phyloP scores from a whole-genome alignment of 306 rosid genomes.

The Rosa chinensis region DNA sequence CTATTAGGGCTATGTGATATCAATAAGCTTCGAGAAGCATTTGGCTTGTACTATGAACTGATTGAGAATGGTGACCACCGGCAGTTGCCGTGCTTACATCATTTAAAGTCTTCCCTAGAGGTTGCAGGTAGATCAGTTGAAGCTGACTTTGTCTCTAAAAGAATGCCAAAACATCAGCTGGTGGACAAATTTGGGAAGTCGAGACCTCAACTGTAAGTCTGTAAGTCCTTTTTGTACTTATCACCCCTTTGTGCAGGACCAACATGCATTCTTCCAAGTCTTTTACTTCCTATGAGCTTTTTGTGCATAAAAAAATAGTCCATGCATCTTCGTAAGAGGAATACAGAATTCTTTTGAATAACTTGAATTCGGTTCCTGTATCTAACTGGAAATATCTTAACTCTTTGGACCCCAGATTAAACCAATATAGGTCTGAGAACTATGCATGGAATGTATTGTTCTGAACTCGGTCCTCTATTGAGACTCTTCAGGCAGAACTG shows the following conservation, averaged over 20 bases:
- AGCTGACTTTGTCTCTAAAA: constrained; percentile 64
- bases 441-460: neutral
- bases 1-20: constrained; percentile 55
- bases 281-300: neutral
- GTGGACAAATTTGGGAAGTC: constrained; percentile 25
- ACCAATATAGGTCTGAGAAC: neutral
- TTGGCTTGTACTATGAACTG: constrained; percentile 56
- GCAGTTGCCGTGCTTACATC: constrained; percentile 50
- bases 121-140: constrained; percentile 52
- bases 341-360: neutral
- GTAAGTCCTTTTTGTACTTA: constrained; percentile 18
- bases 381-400: neutral
- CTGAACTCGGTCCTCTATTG: neutral
- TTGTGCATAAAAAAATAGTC: neutral
- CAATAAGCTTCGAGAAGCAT: constrained; percentile 68
- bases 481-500: neutral
- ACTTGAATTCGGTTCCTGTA: neutral
- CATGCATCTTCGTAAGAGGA: neutral
- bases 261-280: neutral
- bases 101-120: constrained; percentile 52
- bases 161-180: constrained; percentile 36
- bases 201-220: constrained; percentile 28
- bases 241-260: neutral
- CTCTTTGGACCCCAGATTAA: neutral
- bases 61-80: constrained; percentile 61